Conservation (phyloP, 495 filamentous ascomycete genomes). For the Evansstolkia leycettana region DNA sequence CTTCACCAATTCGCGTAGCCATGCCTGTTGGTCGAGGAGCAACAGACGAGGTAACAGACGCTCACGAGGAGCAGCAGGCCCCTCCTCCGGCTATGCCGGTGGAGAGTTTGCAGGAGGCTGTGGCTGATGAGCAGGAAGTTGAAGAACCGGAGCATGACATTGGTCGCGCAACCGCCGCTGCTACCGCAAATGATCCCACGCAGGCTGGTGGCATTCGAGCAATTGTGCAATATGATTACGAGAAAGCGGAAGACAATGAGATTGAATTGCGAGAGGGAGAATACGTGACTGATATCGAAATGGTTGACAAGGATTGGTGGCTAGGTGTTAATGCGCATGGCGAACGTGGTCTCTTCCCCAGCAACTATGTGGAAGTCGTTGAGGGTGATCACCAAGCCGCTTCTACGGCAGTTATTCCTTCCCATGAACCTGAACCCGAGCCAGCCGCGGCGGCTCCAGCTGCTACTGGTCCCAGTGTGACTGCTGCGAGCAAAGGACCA, state of each 20-base stretch:
- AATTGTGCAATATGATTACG: slow-evolving; percentile 85
- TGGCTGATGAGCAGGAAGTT: slow-evolving; percentile 51
- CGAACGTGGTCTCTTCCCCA: slow-evolving; percentile 83
- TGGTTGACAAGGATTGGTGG: slow-evolving; percentile 98
- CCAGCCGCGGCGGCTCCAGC: slow-evolving; percentile 15
- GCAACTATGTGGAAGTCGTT: slow-evolving; percentile 87
- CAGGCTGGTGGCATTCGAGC: slow-evolving; percentile 49
- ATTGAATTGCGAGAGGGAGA: slow-evolving; percentile 85
- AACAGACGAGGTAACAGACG: slow-evolving; percentile 35
- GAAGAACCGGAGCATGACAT: slow-evolving; percentile 53
- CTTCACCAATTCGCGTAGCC: slow-evolving; percentile 74
- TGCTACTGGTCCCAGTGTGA: slow-evolving; percentile 7
- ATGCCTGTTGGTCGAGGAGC: slow-evolving; percentile 65
- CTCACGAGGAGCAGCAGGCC: slow-evolving; percentile 35
- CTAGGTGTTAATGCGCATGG: slow-evolving; percentile 73
- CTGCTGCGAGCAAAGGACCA: slow-evolving; percentile 28
- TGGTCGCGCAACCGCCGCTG: slow-evolving; percentile 48
- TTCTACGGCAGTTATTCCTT: slow-evolving; percentile 11
- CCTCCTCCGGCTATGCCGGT: slow-evolving; percentile 42
- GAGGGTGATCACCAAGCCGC: slow-evolving; percentile 35
- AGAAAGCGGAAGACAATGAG: slow-evolving; percentile 95
- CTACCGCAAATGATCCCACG: slow-evolving; percentile 24
- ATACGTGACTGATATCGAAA: slow-evolving; percentile 86
- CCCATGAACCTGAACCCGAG: slow-evolving; percentile 15
- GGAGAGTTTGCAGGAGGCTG: slow-evolving; percentile 41